Evolutionary conservation across 768 basidiomycete species (phyloP).

Genomic region (Cystofilobasidium bisporidii): DNA sequence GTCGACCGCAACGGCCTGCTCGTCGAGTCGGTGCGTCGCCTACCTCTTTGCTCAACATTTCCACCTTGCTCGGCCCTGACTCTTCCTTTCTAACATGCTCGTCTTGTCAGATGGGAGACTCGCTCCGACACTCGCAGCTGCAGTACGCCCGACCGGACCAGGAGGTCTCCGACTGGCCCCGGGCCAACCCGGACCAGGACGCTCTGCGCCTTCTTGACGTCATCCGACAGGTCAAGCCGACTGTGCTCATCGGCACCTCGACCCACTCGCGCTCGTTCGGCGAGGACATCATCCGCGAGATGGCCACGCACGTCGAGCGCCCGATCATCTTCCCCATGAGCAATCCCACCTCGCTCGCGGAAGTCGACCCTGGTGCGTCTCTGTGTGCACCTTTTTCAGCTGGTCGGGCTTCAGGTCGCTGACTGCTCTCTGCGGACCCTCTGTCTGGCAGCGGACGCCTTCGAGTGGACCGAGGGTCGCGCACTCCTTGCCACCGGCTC

Average conservation of each 20-base stretch:
- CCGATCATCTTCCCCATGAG: conserved; percentile 54
- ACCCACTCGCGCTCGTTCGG: conserved; percentile 69
- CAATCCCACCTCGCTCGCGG: conserved; percentile 68
- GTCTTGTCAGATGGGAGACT: conserved; percentile 19
- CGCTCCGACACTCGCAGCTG: conserved; percentile 27
- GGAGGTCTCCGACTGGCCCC: conserved; percentile 35
- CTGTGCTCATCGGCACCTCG: conserved; percentile 74
- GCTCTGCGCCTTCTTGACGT: conserved; percentile 46
- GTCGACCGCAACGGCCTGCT: conserved; percentile 61
- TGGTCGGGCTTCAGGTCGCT: too few species aligned
- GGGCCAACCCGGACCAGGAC: conserved; percentile 33
- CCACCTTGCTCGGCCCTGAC: too few species aligned
- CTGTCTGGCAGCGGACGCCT: conserved; percentile 47
- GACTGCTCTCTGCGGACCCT: neutral
- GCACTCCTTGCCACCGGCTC: conserved; percentile 76
- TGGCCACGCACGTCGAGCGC: conserved; percentile 49
- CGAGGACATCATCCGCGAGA: conserved; percentile 39
- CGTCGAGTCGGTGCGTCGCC: conserved; percentile 40
- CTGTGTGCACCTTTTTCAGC: too few species aligned
- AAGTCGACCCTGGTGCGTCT: conserved; percentile 52
- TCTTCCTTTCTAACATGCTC: neutral
- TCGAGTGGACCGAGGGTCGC: conserved; percentile 68
- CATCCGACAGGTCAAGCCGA: conserved; percentile 63
- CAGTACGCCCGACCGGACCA: conserved; percentile 38
- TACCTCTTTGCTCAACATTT: neutral